Percentiles rank a stretch among this genome's conserved stretches.
Conservation (phyloP, 305 asterid species). For the Andrographis paniculata region DNA sequence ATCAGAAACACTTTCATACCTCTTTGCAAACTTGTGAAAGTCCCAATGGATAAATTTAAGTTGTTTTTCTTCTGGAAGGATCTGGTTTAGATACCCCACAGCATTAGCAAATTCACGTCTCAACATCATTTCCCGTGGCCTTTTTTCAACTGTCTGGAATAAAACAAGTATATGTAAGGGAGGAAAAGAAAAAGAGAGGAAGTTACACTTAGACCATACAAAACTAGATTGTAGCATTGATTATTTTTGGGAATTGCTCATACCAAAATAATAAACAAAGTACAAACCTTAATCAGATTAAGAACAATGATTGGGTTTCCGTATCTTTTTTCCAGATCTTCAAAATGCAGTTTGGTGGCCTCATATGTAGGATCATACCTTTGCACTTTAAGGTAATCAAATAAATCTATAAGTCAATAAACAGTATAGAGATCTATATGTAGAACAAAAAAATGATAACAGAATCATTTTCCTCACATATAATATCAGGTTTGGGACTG, state of each 20-base stretch:
- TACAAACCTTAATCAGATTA: slow-evolving; percentile 86
- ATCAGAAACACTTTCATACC: slow-evolving; percentile 31
- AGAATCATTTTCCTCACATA: slow-evolving; percentile 46
- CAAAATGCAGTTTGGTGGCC: slow-evolving; percentile 88
- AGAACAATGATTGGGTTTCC: slow-evolving; percentile 94
- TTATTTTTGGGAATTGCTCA: slow-evolving; percentile 10
- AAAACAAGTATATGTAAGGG: too few relatives aligned
- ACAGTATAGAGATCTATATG: slow-evolving; percentile 5
- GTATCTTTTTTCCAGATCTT: slow-evolving; percentile 86
- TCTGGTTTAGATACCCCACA: slow-evolving; percentile 93
- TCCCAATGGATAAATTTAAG: slow-evolving; percentile 97
- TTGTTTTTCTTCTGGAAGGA: slow-evolving; percentile 67
- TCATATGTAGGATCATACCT: slow-evolving; percentile 99
- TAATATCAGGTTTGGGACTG: slow-evolving; percentile 99
- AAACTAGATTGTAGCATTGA: too few relatives aligned
- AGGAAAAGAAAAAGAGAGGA: slow-evolving; percentile 1
- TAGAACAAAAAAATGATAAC: slow-evolving; percentile 12
- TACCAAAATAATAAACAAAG: slow-evolving; percentile 11
- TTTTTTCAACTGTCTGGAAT: slow-evolving; percentile 91
- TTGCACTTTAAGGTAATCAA: slow-evolving; percentile 56
- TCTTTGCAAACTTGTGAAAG: slow-evolving; percentile 96
- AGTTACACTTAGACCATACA: background rate
- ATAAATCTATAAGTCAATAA: slow-evolving; percentile 18
- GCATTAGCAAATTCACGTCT: slow-evolving; percentile 96
- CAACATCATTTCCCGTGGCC: slow-evolving; percentile 99